These are phyloP conservation scores for Xylaria sp. DNA, from an alignment of 2,329 filamentous ascomycete species.

Conservation along the genomic window DNA sequence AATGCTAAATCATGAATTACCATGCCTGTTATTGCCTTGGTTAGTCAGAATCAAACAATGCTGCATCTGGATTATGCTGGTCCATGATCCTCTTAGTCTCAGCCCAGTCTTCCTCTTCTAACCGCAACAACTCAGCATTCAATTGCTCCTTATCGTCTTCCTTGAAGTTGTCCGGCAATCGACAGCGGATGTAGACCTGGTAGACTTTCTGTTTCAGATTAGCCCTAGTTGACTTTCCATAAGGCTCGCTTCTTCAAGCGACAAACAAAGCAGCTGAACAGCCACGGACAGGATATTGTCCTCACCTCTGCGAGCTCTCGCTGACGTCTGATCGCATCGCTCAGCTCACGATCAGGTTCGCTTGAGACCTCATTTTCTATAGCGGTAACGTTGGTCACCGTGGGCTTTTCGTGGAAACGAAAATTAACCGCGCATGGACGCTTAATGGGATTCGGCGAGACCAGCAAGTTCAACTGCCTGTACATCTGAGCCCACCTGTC, in stretches of 20 bases:
- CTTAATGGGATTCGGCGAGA: conserved; percentile 1
- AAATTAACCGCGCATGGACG: not conserved
- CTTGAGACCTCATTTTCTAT: not conserved
- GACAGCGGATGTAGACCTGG: too few relatives aligned
- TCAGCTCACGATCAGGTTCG: conserved; percentile 9
- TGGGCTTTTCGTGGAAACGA: not conserved
- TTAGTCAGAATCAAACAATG: too few relatives aligned
- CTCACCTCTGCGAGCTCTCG: not conserved
- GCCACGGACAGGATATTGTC: not conserved
- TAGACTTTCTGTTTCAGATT: too few relatives aligned
- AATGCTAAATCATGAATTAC: too few relatives aligned
- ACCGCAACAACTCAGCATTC: too few relatives aligned
- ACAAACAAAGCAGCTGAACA: not conserved
- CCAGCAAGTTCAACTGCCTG: not conserved
- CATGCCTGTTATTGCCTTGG: too few relatives aligned
- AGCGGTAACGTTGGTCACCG: not conserved
- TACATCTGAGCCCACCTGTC: conserved; percentile 5
- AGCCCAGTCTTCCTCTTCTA: too few relatives aligned
- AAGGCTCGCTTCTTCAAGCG: not conserved
- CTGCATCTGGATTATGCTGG: too few relatives aligned
- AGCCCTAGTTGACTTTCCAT: too few relatives aligned
- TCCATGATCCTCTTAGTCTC: too few relatives aligned
- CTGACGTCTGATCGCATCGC: not conserved
- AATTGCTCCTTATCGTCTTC: too few relatives aligned
- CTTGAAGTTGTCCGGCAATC: too few relatives aligned